A percentile compares a stretch with the other conserved stretches of the same genome.
phyloP scores from a whole-genome alignment of 202 grass and related monocot genomes.

The Setaria italica region DNA sequence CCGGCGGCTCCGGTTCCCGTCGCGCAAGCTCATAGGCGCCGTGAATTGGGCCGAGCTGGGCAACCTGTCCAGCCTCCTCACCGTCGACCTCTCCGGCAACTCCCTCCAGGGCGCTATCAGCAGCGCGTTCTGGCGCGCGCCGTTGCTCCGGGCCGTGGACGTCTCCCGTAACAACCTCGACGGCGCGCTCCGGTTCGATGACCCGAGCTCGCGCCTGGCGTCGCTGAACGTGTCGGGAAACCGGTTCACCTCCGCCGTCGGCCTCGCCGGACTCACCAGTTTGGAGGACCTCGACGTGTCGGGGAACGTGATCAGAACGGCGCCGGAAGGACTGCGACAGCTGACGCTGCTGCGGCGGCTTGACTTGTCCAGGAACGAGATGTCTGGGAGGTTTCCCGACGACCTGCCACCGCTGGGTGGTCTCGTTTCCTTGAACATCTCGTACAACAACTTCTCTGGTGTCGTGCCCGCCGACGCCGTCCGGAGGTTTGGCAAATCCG shows the following conservation, averaged over 20 bases:
- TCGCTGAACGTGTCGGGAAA: constrained; percentile 63
- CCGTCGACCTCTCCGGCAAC: constrained; percentile 71
- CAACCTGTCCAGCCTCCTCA: constrained; percentile 55
- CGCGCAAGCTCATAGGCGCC: constrained; percentile 52
- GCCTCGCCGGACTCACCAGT: constrained; percentile 30
- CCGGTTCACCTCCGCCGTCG: constrained; percentile 47
- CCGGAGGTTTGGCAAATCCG: constrained; percentile 53
- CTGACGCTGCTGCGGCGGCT: constrained; percentile 40
- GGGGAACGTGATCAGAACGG: constrained; percentile 39
- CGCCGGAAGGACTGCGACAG: constrained; percentile 39
- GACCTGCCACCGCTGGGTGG: constrained; percentile 59
- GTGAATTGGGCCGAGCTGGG: constrained; percentile 53
- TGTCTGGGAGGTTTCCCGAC: constrained; percentile 54
- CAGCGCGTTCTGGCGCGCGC: constrained; percentile 51
- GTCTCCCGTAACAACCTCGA: constrained; percentile 57
- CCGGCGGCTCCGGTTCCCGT: constrained; percentile 43
- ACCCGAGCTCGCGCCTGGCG: neutral
- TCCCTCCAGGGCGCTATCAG: constrained; percentile 52
- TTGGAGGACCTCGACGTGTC: constrained; percentile 61
- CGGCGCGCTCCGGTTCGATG: constrained; percentile 50
- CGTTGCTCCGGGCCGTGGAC: constrained; percentile 42
- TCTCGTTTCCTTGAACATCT: constrained; percentile 60
- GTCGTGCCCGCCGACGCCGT: constrained; percentile 16
- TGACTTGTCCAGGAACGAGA: constrained; percentile 60
- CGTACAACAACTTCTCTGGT: constrained; percentile 75